Conservation (phyloP, 23 red algal genomes). For the Gracilaria gracilis region DNA sequence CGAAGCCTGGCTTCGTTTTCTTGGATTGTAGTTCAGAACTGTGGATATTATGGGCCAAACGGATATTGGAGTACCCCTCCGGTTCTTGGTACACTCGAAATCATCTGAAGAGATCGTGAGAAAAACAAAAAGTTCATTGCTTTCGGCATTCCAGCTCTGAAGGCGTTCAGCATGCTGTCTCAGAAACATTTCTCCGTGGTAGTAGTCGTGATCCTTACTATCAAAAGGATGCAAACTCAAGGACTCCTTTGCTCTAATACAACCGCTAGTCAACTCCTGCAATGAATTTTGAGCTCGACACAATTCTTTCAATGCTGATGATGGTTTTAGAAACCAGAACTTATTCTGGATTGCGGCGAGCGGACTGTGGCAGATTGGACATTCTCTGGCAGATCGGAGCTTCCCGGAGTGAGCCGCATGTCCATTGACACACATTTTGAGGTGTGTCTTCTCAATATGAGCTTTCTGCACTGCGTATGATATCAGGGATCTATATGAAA, state of each 20-base stretch:
- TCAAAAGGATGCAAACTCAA: not conserved
- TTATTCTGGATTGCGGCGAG: not conserved
- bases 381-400: not conserved
- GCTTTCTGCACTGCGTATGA: not conserved
- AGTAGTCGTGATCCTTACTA: conserved; percentile 1
- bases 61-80: conserved; percentile 1
- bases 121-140: conserved; percentile 27
- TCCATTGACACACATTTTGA: not conserved
- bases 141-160: not conserved
- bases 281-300: not conserved
- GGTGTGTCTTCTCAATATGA: not conserved
- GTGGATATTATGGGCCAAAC: not conserved
- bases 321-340: conserved; percentile 7
- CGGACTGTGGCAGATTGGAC: not conserved
- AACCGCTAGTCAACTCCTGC: not conserved
- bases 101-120: conserved; percentile 15
- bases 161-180: not conserved
- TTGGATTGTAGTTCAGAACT: not conserved
- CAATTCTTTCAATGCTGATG: conserved; percentile 4
- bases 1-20: conserved; percentile 4
- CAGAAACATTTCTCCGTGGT: not conserved
- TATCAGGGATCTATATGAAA: not conserved
- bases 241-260: not conserved
- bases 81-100: not conserved
- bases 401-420: not conserved